Evolutionary conservation across 352 stramenopile genomes (phyloP), one percentile per base, ranked within the genome.

Genomic region (Elongisporangium anandrum): DNA sequence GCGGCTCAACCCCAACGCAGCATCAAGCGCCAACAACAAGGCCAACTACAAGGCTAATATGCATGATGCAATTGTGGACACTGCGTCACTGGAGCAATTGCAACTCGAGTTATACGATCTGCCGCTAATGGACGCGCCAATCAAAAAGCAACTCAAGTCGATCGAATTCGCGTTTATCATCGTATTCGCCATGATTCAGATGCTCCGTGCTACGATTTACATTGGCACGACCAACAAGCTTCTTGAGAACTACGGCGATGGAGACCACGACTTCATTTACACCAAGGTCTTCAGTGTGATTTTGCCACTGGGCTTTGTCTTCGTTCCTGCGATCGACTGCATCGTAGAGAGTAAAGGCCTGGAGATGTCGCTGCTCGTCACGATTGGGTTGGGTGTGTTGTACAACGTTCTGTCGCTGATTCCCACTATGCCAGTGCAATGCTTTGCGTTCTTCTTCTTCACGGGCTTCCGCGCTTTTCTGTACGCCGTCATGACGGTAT

Each of bases 211-310:
- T n/a, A n/a, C n/a, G n/a, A n/a, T n/a, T n/a, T n/a, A 92, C 68
- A 94, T 96, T 56, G 87, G 87, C 57, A 92, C 86, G 53, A 78
- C 81, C 34, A 95, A 94, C 70, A 92, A 95, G 53, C 59, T 90
- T 47, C 70, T 95, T 9, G 75, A 87, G 0, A 92, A 94, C 65
- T 94, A 92, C 26, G 87, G 87, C 20, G 85, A 96, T 54, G 67
- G 57, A n/a, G 66, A 74, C 13, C 53, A 78, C 26, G 72, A 67
- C 39, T 89, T 80, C 58, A 22, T 94, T 0, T 96, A 89, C 70
- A 94, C 87, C 23, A 92, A 96, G 60, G 70, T 92, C 47, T 96
- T 96, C 59, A 90, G 83, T 64, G 81, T 96, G 34, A 71, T 94
- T 41, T 65, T 96, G 21, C 87, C 87, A 7, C 66, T 94, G 47